These are phyloP conservation scores for Straminergon stramineum DNA, from an alignment of 225 moss, liverwort and hornwort species.

Conservation along the genomic window DNA sequence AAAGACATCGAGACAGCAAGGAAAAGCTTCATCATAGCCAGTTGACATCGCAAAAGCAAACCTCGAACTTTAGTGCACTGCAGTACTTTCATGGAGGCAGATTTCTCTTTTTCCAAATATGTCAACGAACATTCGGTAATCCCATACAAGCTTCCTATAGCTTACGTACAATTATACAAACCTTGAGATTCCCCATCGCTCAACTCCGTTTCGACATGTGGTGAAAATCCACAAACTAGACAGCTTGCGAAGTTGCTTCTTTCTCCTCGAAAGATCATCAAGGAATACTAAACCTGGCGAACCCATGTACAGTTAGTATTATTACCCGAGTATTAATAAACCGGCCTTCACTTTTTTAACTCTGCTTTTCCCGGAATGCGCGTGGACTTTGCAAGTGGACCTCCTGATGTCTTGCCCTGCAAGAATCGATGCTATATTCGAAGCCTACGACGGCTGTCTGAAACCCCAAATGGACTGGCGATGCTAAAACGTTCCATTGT, in stretches of 20 bases:
- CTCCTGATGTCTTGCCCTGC: not conserved
- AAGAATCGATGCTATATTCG: not conserved
- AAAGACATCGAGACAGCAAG: not conserved
- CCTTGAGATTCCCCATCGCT: not conserved
- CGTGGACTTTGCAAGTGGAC: not conserved
- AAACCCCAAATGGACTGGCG: not conserved
- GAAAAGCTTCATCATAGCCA: not conserved
- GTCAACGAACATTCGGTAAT: not conserved
- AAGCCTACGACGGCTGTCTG: not conserved
- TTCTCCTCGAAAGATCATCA: no score
- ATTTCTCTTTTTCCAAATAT: not conserved
- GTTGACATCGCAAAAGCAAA: not conserved
- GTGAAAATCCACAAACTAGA: not conserved
- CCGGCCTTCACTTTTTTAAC: no score
- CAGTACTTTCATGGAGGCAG: not conserved
- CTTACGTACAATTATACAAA: not conserved
- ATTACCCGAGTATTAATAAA: not conserved
- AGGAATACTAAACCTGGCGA: not conserved
- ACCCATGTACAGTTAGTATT: not conserved
- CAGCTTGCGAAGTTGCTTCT: not conserved
- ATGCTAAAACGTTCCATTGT: not conserved
- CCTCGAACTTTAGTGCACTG: not conserved
- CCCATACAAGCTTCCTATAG: not conserved
- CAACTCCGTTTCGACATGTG: not conserved
- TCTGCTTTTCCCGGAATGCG: not conserved